Evolutionary conservation across 140 eudicot species (phyloP).

Genomic region (Erigeron philadelphicus): DNA sequence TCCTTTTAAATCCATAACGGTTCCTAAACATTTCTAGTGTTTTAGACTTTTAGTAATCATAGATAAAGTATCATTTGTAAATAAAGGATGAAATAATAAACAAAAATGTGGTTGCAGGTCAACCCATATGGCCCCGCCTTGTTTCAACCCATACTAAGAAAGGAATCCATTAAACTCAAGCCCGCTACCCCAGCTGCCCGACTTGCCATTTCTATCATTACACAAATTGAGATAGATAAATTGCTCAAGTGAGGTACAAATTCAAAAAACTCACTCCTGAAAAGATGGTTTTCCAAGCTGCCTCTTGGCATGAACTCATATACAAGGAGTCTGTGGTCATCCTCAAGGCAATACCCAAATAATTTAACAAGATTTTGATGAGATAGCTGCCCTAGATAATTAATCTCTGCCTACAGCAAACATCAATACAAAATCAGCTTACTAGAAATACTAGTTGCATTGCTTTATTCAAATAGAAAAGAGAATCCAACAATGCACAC

Average conservation of each 20-base stretch:
- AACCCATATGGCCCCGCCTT: too few relatives aligned
- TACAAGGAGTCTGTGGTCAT: slow-evolving; percentile 48
- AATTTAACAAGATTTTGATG: slow-evolving; percentile 65
- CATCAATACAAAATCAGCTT: slow-evolving; percentile 10
- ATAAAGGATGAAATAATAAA: too few relatives aligned
- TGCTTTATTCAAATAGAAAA: neutral
- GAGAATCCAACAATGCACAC: slow-evolving; percentile 17
- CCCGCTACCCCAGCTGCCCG: neutral
- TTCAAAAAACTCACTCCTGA: slow-evolving; percentile 48
- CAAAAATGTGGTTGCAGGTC: too few relatives aligned
- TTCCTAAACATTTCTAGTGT: neutral
- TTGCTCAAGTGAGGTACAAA: neutral
- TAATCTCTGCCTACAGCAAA: slow-evolving; percentile 18
- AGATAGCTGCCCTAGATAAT: slow-evolving; percentile 33
- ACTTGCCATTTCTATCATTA: neutral
- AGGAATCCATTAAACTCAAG: too few relatives aligned
- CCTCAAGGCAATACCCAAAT: slow-evolving; percentile 63
- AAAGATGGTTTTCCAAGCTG: slow-evolving; percentile 68
- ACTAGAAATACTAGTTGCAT: neutral
- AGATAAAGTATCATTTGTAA: too few relatives aligned
- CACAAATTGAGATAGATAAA: slow-evolving; percentile 4
- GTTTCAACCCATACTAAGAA: too few relatives aligned
- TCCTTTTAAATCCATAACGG: neutral
- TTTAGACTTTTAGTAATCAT: neutral
- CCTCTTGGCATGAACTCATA: slow-evolving; percentile 40